phyloP scores from a whole-genome alignment of 768 basidiomycete genomes.

The Myochromella boudieri region DNA sequence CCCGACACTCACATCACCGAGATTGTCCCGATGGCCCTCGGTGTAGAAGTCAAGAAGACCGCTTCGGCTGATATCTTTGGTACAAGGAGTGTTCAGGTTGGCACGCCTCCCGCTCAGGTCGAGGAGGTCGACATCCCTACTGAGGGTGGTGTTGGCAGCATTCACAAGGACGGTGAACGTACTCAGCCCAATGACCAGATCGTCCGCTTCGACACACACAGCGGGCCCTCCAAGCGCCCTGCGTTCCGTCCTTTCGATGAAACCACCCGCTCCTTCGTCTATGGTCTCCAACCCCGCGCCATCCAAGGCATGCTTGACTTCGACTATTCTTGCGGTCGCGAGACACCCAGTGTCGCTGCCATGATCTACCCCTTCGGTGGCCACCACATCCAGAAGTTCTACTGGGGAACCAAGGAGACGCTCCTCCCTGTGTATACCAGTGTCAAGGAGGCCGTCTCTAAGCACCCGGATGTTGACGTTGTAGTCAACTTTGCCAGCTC shows the following conservation, averaged over 20 bases:
- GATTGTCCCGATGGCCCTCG: constrained; percentile 97
- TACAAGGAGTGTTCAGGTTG: constrained; percentile 35
- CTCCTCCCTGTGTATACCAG: constrained; percentile 96
- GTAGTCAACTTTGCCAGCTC: constrained; percentile 98
- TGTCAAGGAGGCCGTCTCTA: constrained; percentile 85
- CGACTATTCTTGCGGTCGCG: constrained; percentile 95
- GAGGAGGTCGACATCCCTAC: constrained; percentile 37
- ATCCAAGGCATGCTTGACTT: constrained; percentile 98
- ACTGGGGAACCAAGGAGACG: constrained; percentile 99
- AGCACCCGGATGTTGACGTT: constrained; percentile 96
- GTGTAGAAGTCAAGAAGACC: constrained; percentile 60
- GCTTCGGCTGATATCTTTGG: constrained; percentile 24
- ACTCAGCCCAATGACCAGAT: constrained; percentile 88
- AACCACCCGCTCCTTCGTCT: constrained; percentile 94
- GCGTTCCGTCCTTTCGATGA: constrained; percentile 91
- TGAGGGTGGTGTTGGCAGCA: constrained; percentile 58
- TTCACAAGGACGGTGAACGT: constrained; percentile 77
- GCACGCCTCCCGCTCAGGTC: constrained; percentile 38
- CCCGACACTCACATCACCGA: constrained; percentile 99
- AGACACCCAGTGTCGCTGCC: constrained; percentile 89
- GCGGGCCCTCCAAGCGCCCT: constrained; percentile 52
- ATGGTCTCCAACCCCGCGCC: constrained; percentile 97
- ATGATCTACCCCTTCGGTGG: constrained; percentile 99
- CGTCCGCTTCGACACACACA: constrained; percentile 74
- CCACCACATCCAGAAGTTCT: constrained; percentile 99